These are phyloP conservation scores for Xylaria grammica DNA, from an alignment of 495 filamentous ascomycete genomes.

Conservation along the genomic window DNA sequence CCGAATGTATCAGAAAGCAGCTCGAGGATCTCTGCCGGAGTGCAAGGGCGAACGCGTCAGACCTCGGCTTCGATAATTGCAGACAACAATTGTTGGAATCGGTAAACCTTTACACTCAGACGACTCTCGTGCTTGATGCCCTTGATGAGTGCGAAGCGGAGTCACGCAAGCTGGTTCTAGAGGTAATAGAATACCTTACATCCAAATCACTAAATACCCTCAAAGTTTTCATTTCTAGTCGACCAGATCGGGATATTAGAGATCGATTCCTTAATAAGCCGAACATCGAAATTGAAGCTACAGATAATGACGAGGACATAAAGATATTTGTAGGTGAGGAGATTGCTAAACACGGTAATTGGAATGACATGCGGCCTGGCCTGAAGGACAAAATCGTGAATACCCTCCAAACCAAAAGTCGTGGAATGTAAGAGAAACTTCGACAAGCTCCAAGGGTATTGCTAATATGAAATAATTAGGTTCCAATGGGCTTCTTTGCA, in stretches of 20 bases:
- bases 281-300: constrained; percentile 45
- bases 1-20: neutral
- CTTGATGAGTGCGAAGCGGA: constrained; percentile 2
- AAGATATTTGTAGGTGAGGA: constrained; percentile 29
- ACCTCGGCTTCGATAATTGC: neutral
- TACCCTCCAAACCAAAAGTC: neutral
- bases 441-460: neutral
- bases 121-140: constrained; percentile 5
- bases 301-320: constrained; percentile 37
- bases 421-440: constrained; percentile 2
- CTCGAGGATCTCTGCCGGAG: neutral
- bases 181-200: constrained; percentile 2
- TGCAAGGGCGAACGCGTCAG: neutral
- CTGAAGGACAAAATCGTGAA: neutral
- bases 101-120: neutral
- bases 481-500: constrained; percentile 11
- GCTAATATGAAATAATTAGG: constrained; percentile 7
- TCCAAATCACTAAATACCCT: constrained; percentile 28
- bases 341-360: constrained; percentile 15
- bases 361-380: neutral
- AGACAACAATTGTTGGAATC: constrained; percentile 9
- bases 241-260: constrained; percentile 45
- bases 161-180: neutral
- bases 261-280: constrained; percentile 28
- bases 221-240: constrained; percentile 55